Evolutionary conservation across 352 stramenopile genomes (phyloP).

Genomic region (Phytophthora hibernalis): DNA sequence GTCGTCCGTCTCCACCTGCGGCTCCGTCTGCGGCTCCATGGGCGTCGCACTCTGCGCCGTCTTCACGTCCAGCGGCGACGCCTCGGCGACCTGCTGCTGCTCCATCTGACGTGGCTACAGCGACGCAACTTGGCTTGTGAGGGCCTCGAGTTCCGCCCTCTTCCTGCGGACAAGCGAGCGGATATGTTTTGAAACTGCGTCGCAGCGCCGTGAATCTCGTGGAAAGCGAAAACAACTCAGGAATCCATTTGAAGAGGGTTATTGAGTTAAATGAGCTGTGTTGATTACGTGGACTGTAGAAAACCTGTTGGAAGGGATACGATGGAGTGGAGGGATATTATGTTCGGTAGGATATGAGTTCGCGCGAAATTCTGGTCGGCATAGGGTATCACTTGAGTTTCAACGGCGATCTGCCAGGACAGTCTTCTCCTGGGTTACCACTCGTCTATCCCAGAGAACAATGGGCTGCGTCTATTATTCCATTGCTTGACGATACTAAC

Average conservation of each 20-base stretch:
- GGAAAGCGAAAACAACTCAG: slow-evolving; percentile 10
- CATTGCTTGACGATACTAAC: not conserved
- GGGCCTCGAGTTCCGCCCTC: not conserved
- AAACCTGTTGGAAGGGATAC: not conserved
- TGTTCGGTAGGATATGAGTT: not conserved
- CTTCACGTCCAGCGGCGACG: slow-evolving; percentile 9
- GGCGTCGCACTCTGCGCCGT: not conserved
- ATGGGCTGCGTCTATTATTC: not conserved
- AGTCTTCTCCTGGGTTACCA: too few relatives aligned
- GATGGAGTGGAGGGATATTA: not conserved
- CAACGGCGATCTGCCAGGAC: slow-evolving; percentile 12
- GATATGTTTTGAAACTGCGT: slow-evolving; percentile 6
- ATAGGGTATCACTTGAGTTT: slow-evolving; percentile 17
- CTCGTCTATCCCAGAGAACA: slow-evolving; percentile 22
- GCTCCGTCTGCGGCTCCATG: slow-evolving; percentile 21
- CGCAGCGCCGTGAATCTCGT: slow-evolving; percentile 4
- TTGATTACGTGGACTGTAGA: not conserved
- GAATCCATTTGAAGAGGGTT: not conserved
- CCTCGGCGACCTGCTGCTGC: slow-evolving; percentile 7
- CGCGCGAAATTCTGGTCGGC: slow-evolving; percentile 20
- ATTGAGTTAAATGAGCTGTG: not conserved
- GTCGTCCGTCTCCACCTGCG: slow-evolving; percentile 22
- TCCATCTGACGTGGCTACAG: slow-evolving; percentile 11
- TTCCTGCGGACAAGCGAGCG: too few relatives aligned
- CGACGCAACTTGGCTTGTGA: slow-evolving; percentile 17